Evolutionary conservation across 164 flowering plant species (phyloP), one percentile per base, ranked within the genome.

Genomic region (Macadamia integrifolia): DNA sequence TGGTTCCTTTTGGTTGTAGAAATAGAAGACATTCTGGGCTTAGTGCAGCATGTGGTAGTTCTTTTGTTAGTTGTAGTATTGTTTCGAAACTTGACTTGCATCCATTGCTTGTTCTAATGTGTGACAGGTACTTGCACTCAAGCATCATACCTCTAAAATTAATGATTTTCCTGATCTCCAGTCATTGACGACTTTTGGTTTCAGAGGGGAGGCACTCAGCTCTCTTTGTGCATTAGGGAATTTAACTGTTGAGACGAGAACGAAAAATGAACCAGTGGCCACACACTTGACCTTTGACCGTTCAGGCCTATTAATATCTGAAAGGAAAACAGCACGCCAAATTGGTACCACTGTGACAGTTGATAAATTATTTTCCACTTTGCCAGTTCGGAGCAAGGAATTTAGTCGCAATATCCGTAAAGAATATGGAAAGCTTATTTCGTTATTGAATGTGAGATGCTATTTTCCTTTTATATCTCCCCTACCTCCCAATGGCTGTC

Each of bases 191-290:
- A 88, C 97, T 6, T 92, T 87, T 80, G 98, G 98, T 23, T 94
- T 94, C 78, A 83, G 98, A 76, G 98, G 98, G 57, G 98, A 94
- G 82, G 98, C 98, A 18, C 70, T 94, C 78, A 94, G 97, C 77
- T 88, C 98, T 42, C 88, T 94, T 32, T 88, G 95, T 68, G 86
- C 88, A 11, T 72, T 94, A 40, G 98, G 97, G 50, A 81, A 85
- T 64, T 76, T 94, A 73, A 88, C 90, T 1, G 85, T 94, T n/a
- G 97, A 94, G 77, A 92, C 98, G 6, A 87, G 95, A 70, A 90
- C 97, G 0, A 81, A 81, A 66, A 75, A 84, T 68, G 98, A 94
- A 74, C 52, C 83, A 0, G 86, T 89, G 65, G 98, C 93, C 0
- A 86, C 97, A 1, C 98, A 82, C 74, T 80, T 94, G 88, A 85